These are phyloP conservation scores for Sphagnum tenellum DNA, from an alignment of 225 moss, liverwort and hornwort species.

Conservation along the genomic window DNA sequence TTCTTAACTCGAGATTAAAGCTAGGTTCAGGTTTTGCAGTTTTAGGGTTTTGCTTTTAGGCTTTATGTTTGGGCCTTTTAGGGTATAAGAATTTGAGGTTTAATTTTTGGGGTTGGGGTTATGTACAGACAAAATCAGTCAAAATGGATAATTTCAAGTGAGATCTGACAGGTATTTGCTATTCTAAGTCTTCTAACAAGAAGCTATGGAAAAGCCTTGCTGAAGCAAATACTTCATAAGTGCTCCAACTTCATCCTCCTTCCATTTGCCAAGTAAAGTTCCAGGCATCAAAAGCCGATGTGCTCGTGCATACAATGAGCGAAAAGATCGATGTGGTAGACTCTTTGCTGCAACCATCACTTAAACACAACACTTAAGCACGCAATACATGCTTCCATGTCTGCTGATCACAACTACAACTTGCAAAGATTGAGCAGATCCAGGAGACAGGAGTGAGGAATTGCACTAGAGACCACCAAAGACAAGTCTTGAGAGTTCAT, in stretches of 20 bases:
- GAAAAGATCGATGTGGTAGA: constrained; percentile 28
- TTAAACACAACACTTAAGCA: not conserved
- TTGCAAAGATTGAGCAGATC: not conserved
- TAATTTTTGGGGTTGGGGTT: too few species aligned
- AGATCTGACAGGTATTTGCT: too few species aligned
- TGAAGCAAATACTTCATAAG: constrained; percentile 23
- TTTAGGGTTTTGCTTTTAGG: too few species aligned
- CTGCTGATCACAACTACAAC: not conserved
- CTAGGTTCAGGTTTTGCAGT: too few species aligned
- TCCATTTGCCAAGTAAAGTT: constrained; percentile 35
- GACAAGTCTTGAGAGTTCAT: too few species aligned
- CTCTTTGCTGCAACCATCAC: constrained; percentile 27
- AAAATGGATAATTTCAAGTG: too few species aligned
- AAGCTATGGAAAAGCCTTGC: not conserved
- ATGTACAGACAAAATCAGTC: too few species aligned
- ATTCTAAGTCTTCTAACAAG: too few species aligned
- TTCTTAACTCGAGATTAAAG: too few species aligned
- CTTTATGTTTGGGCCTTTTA: too few species aligned
- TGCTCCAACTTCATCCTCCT: constrained; percentile 25
- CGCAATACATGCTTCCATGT: not conserved
- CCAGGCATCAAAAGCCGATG: constrained; percentile 26
- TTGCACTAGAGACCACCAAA: too few species aligned
- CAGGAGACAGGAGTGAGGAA: constrained; percentile 1
- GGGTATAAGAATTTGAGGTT: too few species aligned
- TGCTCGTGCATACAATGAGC: constrained; percentile 24